Percentiles rank a stretch among this genome's conserved stretches.
Evolutionary conservation across 2,329 filamentous ascomycete genomes (phyloP).

Genomic region (Botrytis byssoidea): DNA sequence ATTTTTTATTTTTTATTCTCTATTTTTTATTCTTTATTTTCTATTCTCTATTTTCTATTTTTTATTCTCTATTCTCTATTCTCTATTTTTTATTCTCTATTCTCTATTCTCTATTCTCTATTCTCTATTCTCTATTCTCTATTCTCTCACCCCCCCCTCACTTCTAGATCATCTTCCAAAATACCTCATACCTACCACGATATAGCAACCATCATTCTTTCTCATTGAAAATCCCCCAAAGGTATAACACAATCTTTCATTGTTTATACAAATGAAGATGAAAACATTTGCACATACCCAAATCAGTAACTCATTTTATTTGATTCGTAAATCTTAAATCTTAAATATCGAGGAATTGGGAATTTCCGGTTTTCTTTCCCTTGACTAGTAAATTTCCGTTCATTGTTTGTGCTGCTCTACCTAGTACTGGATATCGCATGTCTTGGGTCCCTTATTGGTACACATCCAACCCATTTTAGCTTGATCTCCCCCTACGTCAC

Average conservation of each 20-base stretch:
- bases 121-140: too few species aligned
- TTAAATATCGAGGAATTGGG: neutral
- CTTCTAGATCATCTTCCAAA: neutral
- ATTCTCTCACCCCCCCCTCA: neutral
- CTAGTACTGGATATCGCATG: neutral
- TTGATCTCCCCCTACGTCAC: constrained; percentile 9
- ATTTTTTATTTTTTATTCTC: too few species aligned
- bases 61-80: too few species aligned
- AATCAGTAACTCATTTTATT: neutral
- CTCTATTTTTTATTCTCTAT: too few species aligned
- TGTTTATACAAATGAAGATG: too few species aligned
- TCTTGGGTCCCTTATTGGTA: neutral
- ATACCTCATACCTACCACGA: neutral
- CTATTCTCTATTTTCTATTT: too few species aligned
- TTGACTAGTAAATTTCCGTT: neutral
- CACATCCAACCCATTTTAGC: constrained; percentile 2
- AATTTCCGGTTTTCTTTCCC: neutral
- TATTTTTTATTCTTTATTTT: too few species aligned
- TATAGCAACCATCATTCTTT: neutral
- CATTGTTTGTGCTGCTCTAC: neutral
- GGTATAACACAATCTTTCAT: accelerated
- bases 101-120: too few species aligned
- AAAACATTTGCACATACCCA: too few species aligned
- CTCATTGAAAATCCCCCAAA: too few species aligned
- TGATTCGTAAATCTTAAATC: neutral